phyloP scores from a whole-genome alignment of 1,284 basidiomycete genomes.

The Moesziomyces antarcticus region DNA sequence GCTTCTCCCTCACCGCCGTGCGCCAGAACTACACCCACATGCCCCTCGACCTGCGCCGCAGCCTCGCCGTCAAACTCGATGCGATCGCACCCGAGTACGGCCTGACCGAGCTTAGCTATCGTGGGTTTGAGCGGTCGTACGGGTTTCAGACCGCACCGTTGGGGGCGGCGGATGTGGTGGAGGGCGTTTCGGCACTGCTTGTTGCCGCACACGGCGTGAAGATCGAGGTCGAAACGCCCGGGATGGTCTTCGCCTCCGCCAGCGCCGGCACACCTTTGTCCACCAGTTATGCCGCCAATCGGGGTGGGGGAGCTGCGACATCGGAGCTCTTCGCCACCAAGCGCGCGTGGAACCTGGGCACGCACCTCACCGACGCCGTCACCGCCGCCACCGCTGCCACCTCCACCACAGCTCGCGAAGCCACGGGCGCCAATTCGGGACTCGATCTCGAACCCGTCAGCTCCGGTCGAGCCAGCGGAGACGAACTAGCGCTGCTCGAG shows the following conservation, averaged over 20 bases:
- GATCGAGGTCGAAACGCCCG: conserved; percentile 77
- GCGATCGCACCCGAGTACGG: conserved; percentile 95
- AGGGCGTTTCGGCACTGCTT: conserved; percentile 85
- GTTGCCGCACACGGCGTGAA: conserved; percentile 90
- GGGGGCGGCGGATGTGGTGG: conserved; percentile 92
- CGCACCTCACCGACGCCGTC: conserved; percentile 19
- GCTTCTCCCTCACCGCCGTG: conserved; percentile 91
- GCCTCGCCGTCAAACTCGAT: conserved; percentile 84
- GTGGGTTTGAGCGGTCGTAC: conserved; percentile 89
- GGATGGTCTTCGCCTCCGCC: conserved; percentile 46
- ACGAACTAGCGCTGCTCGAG: conserved; percentile 16
- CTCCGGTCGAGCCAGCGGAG: background rate
- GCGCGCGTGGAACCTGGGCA: conserved; percentile 48
- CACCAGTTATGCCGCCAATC: conserved; percentile 30
- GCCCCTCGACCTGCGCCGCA: conserved; percentile 90
- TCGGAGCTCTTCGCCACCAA: conserved; percentile 55
- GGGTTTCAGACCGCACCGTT: conserved; percentile 88
- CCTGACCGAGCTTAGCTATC: conserved; percentile 91
- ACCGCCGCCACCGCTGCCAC: conserved; percentile 9
- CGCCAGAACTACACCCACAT: conserved; percentile 94
- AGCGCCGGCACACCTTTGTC: conserved; percentile 5
- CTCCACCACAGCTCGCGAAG: background rate
- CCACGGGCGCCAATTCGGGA: conserved; percentile 76
- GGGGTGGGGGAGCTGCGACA: conserved; percentile 11
- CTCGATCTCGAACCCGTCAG: conserved; percentile 77